phyloP scores from a whole-genome alignment of 2,329 filamentous ascomycete genomes.

The Colletotrichum coccodes region DNA sequence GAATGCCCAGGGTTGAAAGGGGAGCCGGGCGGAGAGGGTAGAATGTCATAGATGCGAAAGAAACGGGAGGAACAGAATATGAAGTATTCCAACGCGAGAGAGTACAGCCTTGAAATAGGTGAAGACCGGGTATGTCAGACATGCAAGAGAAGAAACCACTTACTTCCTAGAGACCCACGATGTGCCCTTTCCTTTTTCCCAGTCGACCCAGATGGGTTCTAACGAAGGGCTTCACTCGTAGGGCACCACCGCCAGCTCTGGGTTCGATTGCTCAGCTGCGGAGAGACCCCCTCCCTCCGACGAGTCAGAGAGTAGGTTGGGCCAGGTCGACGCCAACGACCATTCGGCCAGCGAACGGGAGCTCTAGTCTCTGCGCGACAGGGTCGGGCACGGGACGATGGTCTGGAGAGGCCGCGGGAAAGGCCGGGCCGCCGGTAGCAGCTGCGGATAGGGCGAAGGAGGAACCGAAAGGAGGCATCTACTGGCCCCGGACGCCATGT shows the following conservation, averaged over 20 bases:
- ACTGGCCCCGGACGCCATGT: conserved; percentile 19
- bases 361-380: not conserved
- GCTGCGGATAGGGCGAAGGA: conserved; percentile 5
- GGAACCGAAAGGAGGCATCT: not conserved
- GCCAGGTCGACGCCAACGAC: not conserved
- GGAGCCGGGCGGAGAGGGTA: not conserved
- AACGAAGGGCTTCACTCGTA: not conserved
- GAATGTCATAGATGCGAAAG: not conserved
- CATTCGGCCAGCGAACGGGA: not conserved
- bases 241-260: not conserved
- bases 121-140: not conserved
- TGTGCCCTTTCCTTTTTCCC: not conserved
- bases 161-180: not conserved
- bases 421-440: not conserved
- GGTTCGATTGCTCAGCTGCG: not conserved
- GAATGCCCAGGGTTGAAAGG: not conserved
- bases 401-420: conserved; percentile 14
- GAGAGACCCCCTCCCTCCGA: not conserved
- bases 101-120: not conserved
- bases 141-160: not conserved
- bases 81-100: not conserved
- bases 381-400: conserved; percentile 6
- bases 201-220: not conserved
- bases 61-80: not conserved
- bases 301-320: not conserved